Percentiles rank a stretch among this genome's conserved stretches.
Conservation (phyloP, 345 rosid genomes). For the Streptanthus diversifolius region DNA sequence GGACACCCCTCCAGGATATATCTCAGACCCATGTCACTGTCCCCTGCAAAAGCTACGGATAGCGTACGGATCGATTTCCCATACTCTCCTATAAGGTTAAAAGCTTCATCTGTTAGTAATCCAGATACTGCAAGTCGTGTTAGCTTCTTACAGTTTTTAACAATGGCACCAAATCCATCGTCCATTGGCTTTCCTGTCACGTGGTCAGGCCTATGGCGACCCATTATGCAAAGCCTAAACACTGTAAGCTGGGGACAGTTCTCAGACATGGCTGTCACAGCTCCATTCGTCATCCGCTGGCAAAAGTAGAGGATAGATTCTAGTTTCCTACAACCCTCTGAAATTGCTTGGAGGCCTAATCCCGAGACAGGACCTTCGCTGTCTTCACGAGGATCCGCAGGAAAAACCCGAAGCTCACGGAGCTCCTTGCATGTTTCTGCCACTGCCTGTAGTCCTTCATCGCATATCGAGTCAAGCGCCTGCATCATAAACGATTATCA, state of each 20-base stretch:
- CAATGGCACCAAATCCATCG: constrained; percentile 90
- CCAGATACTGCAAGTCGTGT: constrained; percentile 79
- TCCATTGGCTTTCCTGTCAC: constrained; percentile 81
- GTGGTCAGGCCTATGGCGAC: constrained; percentile 66
- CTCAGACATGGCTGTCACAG: constrained; percentile 73
- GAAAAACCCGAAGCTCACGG: constrained; percentile 84
- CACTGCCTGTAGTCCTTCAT: constrained; percentile 81
- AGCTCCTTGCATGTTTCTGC: constrained; percentile 75
- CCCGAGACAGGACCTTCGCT: constrained; percentile 69
- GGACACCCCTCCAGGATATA: constrained; percentile 80
- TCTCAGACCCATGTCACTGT: constrained; percentile 68
- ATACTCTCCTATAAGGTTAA: constrained; percentile 63
- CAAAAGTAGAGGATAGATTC: constrained; percentile 78
- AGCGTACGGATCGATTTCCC: constrained; percentile 69
- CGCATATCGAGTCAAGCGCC: constrained; percentile 86
- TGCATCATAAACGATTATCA: constrained; percentile 26
- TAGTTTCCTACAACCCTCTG: constrained; percentile 76
- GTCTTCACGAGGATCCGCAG: constrained; percentile 63
- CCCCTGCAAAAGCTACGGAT: constrained; percentile 91
- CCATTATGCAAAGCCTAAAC: constrained; percentile 90
- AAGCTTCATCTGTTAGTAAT: constrained; percentile 73
- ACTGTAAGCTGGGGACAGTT: constrained; percentile 77
- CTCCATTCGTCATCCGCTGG: constrained; percentile 82
- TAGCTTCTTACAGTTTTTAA: constrained; percentile 81
- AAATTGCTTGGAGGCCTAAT: constrained; percentile 73